These are phyloP conservation scores for Ceratocystis colombiana DNA, from an alignment of 2,329 filamentous ascomycete species.

Conservation along the genomic window DNA sequence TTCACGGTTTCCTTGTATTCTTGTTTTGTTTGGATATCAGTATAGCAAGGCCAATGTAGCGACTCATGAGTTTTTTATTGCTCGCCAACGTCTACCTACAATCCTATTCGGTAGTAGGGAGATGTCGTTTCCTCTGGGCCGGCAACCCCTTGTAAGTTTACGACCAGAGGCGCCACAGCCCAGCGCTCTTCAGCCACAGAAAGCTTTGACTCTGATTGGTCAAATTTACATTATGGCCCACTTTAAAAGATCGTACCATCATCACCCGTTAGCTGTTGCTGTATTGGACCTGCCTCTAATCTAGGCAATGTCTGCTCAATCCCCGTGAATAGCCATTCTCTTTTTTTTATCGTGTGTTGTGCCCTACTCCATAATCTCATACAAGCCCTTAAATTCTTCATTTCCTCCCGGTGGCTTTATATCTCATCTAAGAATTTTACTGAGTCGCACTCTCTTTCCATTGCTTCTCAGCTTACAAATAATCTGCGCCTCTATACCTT, in stretches of 20 bases:
- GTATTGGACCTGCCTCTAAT: slow-evolving; percentile 8
- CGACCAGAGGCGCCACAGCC: not conserved
- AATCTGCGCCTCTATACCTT: no score
- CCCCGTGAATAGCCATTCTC: not conserved
- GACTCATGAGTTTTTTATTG: not conserved
- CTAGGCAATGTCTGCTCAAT: not conserved
- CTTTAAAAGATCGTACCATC: slow-evolving; percentile 17
- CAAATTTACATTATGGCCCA: not conserved
- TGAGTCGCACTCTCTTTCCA: no score
- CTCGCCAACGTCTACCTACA: not conserved
- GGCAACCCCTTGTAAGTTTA: not conserved
- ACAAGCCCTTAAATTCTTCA: not conserved
- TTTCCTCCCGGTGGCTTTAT: not conserved
- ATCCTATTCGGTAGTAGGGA: slow-evolving; percentile 8
- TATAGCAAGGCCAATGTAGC: not conserved
- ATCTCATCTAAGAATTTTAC: not conserved
- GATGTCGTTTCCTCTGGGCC: slow-evolving; percentile 10
- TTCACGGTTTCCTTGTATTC: no score
- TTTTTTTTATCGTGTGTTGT: slow-evolving; percentile 10
- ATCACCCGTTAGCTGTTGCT: slow-evolving; percentile 9
- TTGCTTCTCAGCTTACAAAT: no score
- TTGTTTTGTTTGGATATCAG: no score
- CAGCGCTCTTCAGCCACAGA: not conserved
- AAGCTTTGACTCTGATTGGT: not conserved
- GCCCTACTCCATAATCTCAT: not conserved